phyloP scores from a whole-genome alignment of 78 protist genomes.

The Monosiga brevicollis region DNA sequence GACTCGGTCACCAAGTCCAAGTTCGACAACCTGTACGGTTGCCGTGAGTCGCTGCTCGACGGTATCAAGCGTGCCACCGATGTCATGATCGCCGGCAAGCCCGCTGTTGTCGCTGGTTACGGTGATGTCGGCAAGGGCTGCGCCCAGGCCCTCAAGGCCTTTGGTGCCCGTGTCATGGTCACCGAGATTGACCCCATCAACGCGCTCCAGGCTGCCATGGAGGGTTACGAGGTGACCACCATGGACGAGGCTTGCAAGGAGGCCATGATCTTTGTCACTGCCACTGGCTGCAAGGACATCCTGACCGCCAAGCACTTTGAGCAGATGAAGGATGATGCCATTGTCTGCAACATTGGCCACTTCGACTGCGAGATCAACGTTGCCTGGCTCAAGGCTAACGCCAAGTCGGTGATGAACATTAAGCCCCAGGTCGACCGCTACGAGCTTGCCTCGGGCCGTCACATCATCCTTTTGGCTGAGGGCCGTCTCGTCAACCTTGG shows the following conservation, averaged over 20 bases:
- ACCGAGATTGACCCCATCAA: constrained; percentile 99
- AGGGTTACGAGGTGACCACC: constrained; percentile 84
- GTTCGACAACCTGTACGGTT: constrained; percentile 99
- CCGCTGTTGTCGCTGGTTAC: constrained; percentile 88
- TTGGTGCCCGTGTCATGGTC: constrained; percentile 89
- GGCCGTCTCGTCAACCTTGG: constrained; percentile 99
- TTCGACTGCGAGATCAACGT: constrained; percentile 98
- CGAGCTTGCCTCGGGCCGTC: constrained; percentile 71
- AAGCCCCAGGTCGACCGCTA: constrained; percentile 97
- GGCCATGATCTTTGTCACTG: constrained; percentile 91
- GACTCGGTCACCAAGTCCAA: constrained; percentile 98
- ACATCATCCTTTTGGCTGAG: constrained; percentile 94
- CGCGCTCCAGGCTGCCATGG: constrained; percentile 99
- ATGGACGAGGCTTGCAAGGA: constrained; percentile 75
- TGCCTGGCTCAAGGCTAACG: constrained; percentile 59
- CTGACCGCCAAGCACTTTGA: constrained; percentile 77
- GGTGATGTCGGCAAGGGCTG: constrained; percentile 99
- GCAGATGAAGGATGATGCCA: constrained; percentile 93
- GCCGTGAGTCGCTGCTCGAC: constrained; percentile 96
- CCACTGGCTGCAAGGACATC: constrained; percentile 96
- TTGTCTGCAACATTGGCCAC: constrained; percentile 99
- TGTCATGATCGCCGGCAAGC: constrained; percentile 98
- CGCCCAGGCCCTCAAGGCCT: constrained; percentile 71
- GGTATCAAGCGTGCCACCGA: constrained; percentile 98
- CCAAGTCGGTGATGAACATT: constrained; percentile 70